Evolutionary conservation across 2,329 filamentous ascomycete species (phyloP).

Genomic region (Whalleya microplaca): DNA sequence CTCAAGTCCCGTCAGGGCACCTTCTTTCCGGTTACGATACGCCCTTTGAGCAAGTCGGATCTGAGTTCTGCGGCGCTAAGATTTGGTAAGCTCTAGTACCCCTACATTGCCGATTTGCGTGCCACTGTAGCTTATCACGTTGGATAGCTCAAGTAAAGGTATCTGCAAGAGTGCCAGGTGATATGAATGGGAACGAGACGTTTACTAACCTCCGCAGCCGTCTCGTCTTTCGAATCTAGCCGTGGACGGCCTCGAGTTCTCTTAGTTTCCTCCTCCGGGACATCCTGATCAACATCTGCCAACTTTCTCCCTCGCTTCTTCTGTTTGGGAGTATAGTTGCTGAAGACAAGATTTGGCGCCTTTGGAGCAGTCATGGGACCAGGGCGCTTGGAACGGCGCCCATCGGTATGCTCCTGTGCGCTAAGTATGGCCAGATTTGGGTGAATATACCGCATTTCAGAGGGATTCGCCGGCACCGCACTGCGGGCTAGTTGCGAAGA

Average conservation of each 20-base stretch:
- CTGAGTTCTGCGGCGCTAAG: constrained; percentile 78
- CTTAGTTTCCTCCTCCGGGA: constrained; percentile 55
- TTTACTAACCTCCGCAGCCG: constrained; percentile 72
- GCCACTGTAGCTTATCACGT: not conserved
- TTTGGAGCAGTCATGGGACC: constrained; percentile 22
- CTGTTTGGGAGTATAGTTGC: constrained; percentile 14
- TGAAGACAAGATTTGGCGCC: constrained; percentile 19
- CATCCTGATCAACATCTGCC: constrained; percentile 37
- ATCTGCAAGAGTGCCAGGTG: too few relatives aligned
- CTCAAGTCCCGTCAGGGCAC: constrained; percentile 74
- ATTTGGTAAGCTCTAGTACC: constrained; percentile 20
- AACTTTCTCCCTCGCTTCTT: constrained; percentile 42
- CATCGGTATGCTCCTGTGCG: constrained; percentile 50
- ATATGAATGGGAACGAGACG: constrained; percentile 9
- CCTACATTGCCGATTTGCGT: not conserved
- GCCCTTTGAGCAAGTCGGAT: constrained; percentile 85
- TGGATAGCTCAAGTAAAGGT: too few relatives aligned
- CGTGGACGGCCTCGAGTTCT: constrained; percentile 74
- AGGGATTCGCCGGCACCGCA: constrained; percentile 11
- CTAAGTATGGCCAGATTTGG: constrained; percentile 49
- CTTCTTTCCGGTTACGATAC: constrained; percentile 84
- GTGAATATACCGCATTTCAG: constrained; percentile 37
- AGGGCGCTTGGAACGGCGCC: constrained; percentile 26
- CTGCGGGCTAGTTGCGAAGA: constrained; percentile 10
- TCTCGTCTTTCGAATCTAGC: constrained; percentile 77